Evolutionary conservation across 768 basidiomycete species (phyloP), one percentile per base, ranked within the genome.

Genomic region (Ramaria rubella): DNA sequence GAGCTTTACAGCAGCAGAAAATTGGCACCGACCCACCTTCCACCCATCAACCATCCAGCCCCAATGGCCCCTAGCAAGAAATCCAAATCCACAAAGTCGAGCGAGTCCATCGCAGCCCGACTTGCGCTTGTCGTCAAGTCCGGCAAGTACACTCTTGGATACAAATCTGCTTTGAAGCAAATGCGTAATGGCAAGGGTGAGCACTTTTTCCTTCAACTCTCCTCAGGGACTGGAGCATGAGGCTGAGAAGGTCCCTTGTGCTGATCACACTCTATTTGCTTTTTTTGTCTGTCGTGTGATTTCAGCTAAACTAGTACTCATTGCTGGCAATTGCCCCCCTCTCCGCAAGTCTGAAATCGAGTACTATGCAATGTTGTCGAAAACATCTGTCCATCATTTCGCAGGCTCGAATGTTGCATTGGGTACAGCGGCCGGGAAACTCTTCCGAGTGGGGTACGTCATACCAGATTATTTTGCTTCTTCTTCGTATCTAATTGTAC

Each of bases 311-410:
- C 91, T 99, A 64, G 87, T 99, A 70, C 77, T 99, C 73, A 96
- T 99, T 70, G 93, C 95, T 67, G 94, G 93, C 65, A 99, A 99
- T 79, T 96, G 94, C 78, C 96, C 96, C 58, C 96, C 96, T 61
- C 84, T 99, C 61, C 92, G 96, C 74, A 96, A 96, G 75, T 97
- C 95, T 59, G 96, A 99, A 81, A 81, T 99, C 58, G 96, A 99
- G 80, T 99, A 98, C 81, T 99, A 98, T 71, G 96, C 94, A 77
- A 96, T 96, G 94, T 81, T 99, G 71, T 96, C 94, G 64, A 99
- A 99, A 81, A 98, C 95, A 57, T 85, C 90, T 57, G 95, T 98
- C 57, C 96, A 98, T 77, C 94, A 98, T 78, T 99, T 96, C 73
- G 80, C 85, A 62, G 96, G 96, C 62, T 94, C 94, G 61, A 99